A percentile compares a stretch with the other conserved stretches of the same genome.
phyloP scores from a whole-genome alignment of 208 protist genomes.

The Acanthamoeba royreba region DNA sequence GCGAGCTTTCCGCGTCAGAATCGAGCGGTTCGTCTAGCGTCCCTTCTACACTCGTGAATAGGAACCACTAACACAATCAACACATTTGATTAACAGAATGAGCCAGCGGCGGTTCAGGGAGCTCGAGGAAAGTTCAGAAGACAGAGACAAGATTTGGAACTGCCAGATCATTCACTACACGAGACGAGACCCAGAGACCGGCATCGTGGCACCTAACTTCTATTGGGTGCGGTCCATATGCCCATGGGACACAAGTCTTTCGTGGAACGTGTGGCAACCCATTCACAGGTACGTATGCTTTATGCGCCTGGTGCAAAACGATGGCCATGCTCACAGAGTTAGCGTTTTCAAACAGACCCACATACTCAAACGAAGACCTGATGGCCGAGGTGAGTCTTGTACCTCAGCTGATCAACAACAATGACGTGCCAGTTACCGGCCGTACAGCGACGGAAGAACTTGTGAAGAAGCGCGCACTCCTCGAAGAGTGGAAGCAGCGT shows the following conservation, averaged over 20 bases:
- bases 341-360: background rate
- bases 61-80: background rate
- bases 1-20: background rate
- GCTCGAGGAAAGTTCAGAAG: background rate
- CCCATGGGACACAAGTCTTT: background rate
- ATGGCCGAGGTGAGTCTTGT: background rate
- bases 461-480: background rate
- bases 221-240: conserved; percentile 38
- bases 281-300: no score
- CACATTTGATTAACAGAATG: background rate
- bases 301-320: no score
- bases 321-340: background rate
- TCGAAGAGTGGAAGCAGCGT: background rate
- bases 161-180: conserved; percentile 56
- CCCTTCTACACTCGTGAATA: background rate
- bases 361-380: background rate
- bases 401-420: background rate
- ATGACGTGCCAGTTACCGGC: background rate
- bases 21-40: conserved; percentile 5
- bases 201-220: conserved; percentile 10
- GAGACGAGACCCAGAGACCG: conserved; percentile 29
- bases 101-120: background rate
- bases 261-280: background rate
- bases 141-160: conserved; percentile 7
- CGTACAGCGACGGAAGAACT: background rate